Conservation (phyloP, 2,329 filamentous ascomycete species). For the Pseudophaeomoniella oleicola region DNA sequence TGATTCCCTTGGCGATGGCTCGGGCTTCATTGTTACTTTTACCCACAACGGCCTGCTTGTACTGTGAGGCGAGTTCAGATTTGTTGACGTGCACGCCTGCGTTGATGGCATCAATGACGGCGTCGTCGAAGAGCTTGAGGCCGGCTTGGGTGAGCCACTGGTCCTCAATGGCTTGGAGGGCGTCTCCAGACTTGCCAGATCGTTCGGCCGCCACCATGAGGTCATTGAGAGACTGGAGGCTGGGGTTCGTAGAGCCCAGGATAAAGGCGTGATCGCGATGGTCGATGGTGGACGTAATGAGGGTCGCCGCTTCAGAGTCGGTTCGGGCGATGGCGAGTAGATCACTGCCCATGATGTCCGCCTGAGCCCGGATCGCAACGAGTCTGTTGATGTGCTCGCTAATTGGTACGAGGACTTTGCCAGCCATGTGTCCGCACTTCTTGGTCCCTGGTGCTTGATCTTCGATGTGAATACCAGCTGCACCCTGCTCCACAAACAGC, state of each 20-base stretch:
- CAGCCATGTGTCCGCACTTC: constrained; percentile 99
- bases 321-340: constrained; percentile 86
- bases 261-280: constrained; percentile 91
- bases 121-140: constrained; percentile 81
- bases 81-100: constrained; percentile 54
- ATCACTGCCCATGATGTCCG: constrained; percentile 95
- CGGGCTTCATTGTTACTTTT: constrained; percentile 77
- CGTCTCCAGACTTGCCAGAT: constrained; percentile 61
- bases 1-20: constrained; percentile 60
- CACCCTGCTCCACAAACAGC: constrained; percentile 90
- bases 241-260: constrained; percentile 73
- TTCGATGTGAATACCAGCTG: constrained; percentile 96
- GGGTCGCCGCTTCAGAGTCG: constrained; percentile 91
- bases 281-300: constrained; percentile 94
- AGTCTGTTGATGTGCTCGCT: constrained; percentile 96
- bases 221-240: constrained; percentile 70
- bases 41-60: constrained; percentile 54
- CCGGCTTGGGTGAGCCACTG: constrained; percentile 65
- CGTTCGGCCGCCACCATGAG: constrained; percentile 79
- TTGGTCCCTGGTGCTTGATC: constrained; percentile 97
- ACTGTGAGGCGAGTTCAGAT: constrained; percentile 50
- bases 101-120: constrained; percentile 70
- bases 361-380: constrained; percentile 90
- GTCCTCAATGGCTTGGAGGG: constrained; percentile 87
- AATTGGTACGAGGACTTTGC: constrained; percentile 93